Percentiles rank a stretch among this genome's conserved stretches.
These are phyloP conservation scores for Hysterium pulicare DNA, from an alignment of 2,329 filamentous ascomycete species.

Conservation along the genomic window DNA sequence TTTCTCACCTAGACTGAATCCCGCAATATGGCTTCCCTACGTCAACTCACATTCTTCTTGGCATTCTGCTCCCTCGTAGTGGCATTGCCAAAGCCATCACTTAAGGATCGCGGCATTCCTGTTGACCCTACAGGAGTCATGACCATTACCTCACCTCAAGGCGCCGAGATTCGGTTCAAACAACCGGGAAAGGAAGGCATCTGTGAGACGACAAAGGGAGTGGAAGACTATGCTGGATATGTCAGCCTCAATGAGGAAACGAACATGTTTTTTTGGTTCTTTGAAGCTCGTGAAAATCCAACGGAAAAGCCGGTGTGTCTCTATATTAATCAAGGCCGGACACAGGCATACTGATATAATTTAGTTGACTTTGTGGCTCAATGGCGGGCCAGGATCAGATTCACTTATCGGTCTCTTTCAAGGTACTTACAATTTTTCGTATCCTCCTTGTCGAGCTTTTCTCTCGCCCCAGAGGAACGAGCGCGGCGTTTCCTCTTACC, in stretches of 20 bases:
- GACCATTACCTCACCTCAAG: constrained; percentile 32
- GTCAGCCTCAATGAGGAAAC: constrained; percentile 34
- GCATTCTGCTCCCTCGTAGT: background rate
- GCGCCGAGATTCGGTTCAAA: constrained; percentile 34
- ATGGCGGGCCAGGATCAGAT: constrained; percentile 52
- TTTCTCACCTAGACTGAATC: too few species aligned
- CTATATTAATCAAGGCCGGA: background rate
- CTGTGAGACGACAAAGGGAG: constrained; percentile 40
- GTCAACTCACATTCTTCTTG: background rate
- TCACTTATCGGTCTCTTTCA: constrained; percentile 57
- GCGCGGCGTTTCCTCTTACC: too few species aligned
- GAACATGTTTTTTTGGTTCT: constrained; percentile 48
- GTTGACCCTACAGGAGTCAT: constrained; percentile 12
- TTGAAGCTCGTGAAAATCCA: constrained; percentile 46
- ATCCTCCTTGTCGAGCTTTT: too few species aligned
- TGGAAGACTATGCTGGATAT: constrained; percentile 37
- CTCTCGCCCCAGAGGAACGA: too few species aligned
- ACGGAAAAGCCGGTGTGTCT: constrained; percentile 22
- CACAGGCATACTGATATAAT: background rate
- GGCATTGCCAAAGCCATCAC: background rate
- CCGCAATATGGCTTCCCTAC: background rate
- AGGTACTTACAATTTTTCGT: constrained; percentile 23
- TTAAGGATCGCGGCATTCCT: background rate
- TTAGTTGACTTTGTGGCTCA: constrained; percentile 49
- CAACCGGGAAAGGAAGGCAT: constrained; percentile 41